Evolutionary conservation across 2,329 filamentous ascomycete species (phyloP).

Genomic region (Colletotrichum godetiae): DNA sequence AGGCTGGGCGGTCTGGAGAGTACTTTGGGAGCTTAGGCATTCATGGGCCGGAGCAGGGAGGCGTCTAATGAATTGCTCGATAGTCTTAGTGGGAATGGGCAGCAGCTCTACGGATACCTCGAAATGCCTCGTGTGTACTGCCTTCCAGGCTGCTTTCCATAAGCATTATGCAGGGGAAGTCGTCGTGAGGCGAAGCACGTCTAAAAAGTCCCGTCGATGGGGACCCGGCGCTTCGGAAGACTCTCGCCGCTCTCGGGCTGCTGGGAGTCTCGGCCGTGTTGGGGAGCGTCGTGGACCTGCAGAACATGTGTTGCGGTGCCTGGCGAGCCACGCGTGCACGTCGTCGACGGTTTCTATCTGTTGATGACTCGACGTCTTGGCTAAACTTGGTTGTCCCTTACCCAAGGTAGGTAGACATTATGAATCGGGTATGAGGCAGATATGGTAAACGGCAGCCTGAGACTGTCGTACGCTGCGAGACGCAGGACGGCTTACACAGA

Average conservation of each 20-base stretch:
- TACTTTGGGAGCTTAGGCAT: neutral
- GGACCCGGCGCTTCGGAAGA: neutral
- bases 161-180: neutral
- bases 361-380: neutral
- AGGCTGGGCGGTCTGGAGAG: neutral
- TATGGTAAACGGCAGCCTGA: neutral
- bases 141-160: neutral
- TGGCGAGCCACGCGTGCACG: conserved; percentile 12
- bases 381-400: neutral
- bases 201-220: neutral
- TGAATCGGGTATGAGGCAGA: neutral
- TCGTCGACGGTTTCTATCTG: neutral
- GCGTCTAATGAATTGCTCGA: no score
- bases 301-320: conserved; percentile 1
- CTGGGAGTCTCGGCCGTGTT: no score
- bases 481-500: neutral
- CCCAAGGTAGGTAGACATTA: no score
- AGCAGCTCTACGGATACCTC: no score
- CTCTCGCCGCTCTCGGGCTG: neutral
- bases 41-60: neutral
- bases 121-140: neutral
- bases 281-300: neutral
- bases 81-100: no score
- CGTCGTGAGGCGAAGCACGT: neutral
- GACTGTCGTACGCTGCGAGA: conserved; percentile 1